A percentile compares a stretch with the other conserved stretches of the same genome.
phyloP scores from a whole-genome alignment of 2,329 filamentous ascomycete genomes.

The Aspergillus sclerotialis region DNA sequence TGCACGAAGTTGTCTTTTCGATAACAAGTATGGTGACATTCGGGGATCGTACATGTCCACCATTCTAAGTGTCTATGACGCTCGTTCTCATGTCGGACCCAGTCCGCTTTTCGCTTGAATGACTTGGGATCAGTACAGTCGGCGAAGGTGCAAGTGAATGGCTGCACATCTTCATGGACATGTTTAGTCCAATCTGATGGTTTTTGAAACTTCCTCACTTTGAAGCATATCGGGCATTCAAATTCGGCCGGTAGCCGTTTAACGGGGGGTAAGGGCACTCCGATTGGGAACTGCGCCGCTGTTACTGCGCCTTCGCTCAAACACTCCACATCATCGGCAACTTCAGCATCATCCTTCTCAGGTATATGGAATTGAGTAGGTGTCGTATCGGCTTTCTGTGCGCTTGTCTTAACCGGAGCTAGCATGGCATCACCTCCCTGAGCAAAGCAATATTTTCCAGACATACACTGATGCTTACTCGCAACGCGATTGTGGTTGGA shows the following conservation, averaged over 20 bases:
- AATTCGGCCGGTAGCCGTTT: constrained; percentile 74
- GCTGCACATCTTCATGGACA: constrained; percentile 86
- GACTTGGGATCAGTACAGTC: constrained; percentile 78
- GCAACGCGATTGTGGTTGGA: constrained; percentile 62
- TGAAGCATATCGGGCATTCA: constrained; percentile 83
- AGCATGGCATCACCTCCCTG: constrained; percentile 60
- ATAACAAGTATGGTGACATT: constrained; percentile 76
- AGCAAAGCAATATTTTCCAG: constrained; percentile 56
- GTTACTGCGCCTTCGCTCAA: constrained; percentile 61
- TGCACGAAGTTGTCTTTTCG: constrained; percentile 90
- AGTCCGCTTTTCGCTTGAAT: constrained; percentile 93
- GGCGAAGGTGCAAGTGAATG: constrained; percentile 87
- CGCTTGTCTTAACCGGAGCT: constrained; percentile 47
- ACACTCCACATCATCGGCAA: constrained; percentile 62
- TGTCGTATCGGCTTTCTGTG: constrained; percentile 53
- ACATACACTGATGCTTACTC: constrained; percentile 51
- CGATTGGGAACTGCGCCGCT: constrained; percentile 67
- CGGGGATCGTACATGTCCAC: constrained; percentile 78
- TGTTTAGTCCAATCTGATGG: constrained; percentile 97
- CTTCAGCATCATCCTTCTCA: constrained; percentile 47
- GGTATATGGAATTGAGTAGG: constrained; percentile 50
- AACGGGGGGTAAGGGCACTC: constrained; percentile 76
- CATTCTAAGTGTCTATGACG: constrained; percentile 82
- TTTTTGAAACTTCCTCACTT: constrained; percentile 77
- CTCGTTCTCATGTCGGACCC: constrained; percentile 92